Conservation (phyloP, 2,329 filamentous ascomycete species). For the Lachnellula suecica region DNA sequence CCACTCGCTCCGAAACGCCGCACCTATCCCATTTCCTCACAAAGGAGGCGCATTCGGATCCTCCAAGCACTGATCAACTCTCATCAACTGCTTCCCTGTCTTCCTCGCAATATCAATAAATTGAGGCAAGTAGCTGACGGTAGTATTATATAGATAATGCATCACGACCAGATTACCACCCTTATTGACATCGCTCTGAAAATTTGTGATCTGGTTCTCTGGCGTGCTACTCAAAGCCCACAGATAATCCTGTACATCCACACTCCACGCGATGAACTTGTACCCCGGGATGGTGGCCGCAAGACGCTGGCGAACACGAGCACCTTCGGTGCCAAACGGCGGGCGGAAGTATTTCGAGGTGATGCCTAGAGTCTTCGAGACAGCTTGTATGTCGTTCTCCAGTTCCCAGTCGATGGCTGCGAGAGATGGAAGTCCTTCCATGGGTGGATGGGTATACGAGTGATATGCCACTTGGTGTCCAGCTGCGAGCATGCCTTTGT, state of each 20-base stretch:
- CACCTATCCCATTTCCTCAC: no score
- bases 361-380: slow-evolving; percentile 37
- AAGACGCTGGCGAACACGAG: slow-evolving; percentile 63
- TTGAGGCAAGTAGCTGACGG: slow-evolving; percentile 61
- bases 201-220: slow-evolving; percentile 65
- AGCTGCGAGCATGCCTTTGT: slow-evolving; percentile 58
- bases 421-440: slow-evolving; percentile 54
- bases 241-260: slow-evolving; percentile 71
- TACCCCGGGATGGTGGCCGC: slow-evolving; percentile 50
- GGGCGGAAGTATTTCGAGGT: slow-evolving; percentile 62
- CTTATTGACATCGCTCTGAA: slow-evolving; percentile 59
- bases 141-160: slow-evolving; percentile 66
- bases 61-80: slow-evolving; percentile 65
- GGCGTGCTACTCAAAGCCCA: slow-evolving; percentile 63
- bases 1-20: background rate
- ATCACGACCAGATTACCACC: slow-evolving; percentile 66
- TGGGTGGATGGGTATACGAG: slow-evolving; percentile 68
- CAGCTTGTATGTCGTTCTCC: slow-evolving; percentile 52
- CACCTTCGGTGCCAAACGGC: slow-evolving; percentile 67
- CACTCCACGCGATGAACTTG: slow-evolving; percentile 65
- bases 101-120: slow-evolving; percentile 65
- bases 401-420: slow-evolving; percentile 62
- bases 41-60: slow-evolving; percentile 56
- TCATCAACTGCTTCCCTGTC: slow-evolving; percentile 64
- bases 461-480: slow-evolving; percentile 71